Evolutionary conservation across 140 eudicot species (phyloP).

Genomic region (Senecio squalidus): DNA sequence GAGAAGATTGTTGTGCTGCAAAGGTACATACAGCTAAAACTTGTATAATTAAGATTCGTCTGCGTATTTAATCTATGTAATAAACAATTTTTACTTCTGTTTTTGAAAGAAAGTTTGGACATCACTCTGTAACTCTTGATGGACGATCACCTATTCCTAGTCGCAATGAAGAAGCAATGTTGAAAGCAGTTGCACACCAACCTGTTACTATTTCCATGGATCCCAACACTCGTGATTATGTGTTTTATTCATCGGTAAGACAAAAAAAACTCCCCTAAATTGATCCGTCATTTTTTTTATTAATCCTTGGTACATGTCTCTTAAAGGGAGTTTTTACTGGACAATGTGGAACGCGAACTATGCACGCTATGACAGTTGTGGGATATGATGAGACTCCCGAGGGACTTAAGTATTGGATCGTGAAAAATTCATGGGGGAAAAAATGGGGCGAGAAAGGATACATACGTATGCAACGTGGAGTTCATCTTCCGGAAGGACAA

Average conservation of each 20-base stretch:
- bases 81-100: neutral
- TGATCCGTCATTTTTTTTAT: neutral
- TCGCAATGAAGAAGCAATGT: conserved; percentile 40
- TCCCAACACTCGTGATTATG: conserved; percentile 46
- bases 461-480: conserved; percentile 55
- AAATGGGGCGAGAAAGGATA: conserved; percentile 82
- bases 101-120: neutral
- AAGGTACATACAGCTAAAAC: conserved; percentile 33
- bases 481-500: neutral
- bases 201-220: conserved; percentile 58
- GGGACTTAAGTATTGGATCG: conserved; percentile 65
- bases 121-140: conserved; percentile 48
- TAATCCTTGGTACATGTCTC: neutral
- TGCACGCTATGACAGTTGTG: conserved; percentile 64
- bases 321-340: conserved; percentile 53
- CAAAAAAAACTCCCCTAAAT: neutral
- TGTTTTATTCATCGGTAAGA: conserved; percentile 49
- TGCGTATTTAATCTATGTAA: neutral
- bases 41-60: neutral
- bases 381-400: conserved; percentile 54
- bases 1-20: conserved; percentile 33
- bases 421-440: conserved; percentile 77
- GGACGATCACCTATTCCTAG: conserved; percentile 46
- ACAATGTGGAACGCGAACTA: conserved; percentile 35
- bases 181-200: conserved; percentile 62